A percentile compares a stretch with the other conserved stretches of the same genome.
Conservation (phyloP, 2,329 filamentous ascomycete genomes). For the Pseudopyrenochaeta lycopersici region DNA sequence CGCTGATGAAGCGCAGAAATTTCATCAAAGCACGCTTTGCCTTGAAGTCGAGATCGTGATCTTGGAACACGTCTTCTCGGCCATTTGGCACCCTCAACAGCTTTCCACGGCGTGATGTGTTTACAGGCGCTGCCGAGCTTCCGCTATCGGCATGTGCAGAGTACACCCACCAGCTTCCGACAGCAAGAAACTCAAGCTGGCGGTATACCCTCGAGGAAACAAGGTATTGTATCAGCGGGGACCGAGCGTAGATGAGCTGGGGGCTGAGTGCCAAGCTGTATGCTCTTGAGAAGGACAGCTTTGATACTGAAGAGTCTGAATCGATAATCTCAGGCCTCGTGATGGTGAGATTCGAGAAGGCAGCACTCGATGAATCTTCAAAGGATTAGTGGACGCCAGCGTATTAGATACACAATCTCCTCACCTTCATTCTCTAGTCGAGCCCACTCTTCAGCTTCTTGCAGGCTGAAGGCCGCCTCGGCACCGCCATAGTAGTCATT, state of each 20-base stretch:
- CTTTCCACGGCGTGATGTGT: constrained; percentile 14
- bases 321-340: constrained; percentile 31
- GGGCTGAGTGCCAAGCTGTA: constrained; percentile 88
- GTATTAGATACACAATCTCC: not conserved
- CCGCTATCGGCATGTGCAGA: constrained; percentile 37
- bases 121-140: constrained; percentile 2
- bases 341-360: constrained; percentile 45
- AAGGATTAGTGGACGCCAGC: constrained; percentile 11
- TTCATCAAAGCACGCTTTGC: constrained; percentile 91
- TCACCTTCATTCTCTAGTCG: constrained; percentile 52
- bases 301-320: constrained; percentile 36
- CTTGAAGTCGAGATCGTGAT: constrained; percentile 76
- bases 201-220: constrained; percentile 90
- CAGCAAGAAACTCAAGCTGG: constrained; percentile 91
- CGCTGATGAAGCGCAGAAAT: constrained; percentile 86
- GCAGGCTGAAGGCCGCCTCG: constrained; percentile 84
- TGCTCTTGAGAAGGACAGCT: constrained; percentile 71
- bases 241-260: constrained; percentile 85
- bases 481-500: constrained; percentile 88
- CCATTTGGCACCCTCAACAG: constrained; percentile 83
- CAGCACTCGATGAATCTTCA: constrained; percentile 25
- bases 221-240: constrained; percentile 77
- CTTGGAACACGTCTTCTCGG: constrained; percentile 89
- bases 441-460: constrained; percentile 82
- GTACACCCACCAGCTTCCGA: constrained; percentile 91